A percentile compares a stretch with the other conserved stretches of the same genome.
These are phyloP conservation scores for Allomyces macrogynus DNA, from an alignment of 192 early-diverging fungal genomes.

Conservation along the genomic window DNA sequence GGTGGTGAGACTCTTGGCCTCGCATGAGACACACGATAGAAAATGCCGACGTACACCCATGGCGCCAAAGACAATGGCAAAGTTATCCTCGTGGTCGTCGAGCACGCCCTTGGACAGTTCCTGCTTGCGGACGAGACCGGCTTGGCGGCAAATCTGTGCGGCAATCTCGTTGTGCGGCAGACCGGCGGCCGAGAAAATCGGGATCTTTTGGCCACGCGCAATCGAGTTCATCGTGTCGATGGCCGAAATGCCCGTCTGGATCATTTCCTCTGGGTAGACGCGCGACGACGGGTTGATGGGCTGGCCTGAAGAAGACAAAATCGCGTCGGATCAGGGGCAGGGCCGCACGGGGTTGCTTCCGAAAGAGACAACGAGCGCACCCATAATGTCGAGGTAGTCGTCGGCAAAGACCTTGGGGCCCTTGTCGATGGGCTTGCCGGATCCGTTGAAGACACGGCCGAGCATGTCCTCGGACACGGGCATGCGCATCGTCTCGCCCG, in stretches of 20 bases:
- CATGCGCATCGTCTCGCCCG: conserved; percentile 85
- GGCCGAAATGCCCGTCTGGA: conserved; percentile 96
- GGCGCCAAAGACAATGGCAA: conserved; percentile 96
- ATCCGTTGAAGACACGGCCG: conserved; percentile 97
- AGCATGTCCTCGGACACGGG: conserved; percentile 99
- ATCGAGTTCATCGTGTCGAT: conserved; percentile 99
- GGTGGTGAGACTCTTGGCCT: neutral
- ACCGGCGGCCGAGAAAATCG: conserved; percentile 97
- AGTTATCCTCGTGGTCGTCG: conserved; percentile 96
- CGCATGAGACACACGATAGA: neutral
- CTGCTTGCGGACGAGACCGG: conserved; percentile 79
- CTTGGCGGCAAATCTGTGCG: conserved; percentile 98
- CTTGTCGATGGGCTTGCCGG: conserved; percentile 94
- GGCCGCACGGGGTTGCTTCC: too few relatives aligned
- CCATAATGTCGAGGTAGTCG: conserved; percentile 92
- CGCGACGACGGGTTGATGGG: conserved; percentile 99
- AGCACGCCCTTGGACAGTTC: conserved; percentile 73
- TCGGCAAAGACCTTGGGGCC: conserved; percentile 99
- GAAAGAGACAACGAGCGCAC: too few relatives aligned
- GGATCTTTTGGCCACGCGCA: conserved; percentile 99
- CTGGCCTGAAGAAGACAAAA: conserved; percentile 25
- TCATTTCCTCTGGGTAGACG: conserved; percentile 99
- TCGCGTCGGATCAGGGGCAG: too few relatives aligned
- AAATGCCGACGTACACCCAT: conserved; percentile 51
- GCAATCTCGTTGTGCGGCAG: conserved; percentile 99